phyloP scores from a whole-genome alignment of 495 filamentous ascomycete genomes.

The Daldinia loculata region DNA sequence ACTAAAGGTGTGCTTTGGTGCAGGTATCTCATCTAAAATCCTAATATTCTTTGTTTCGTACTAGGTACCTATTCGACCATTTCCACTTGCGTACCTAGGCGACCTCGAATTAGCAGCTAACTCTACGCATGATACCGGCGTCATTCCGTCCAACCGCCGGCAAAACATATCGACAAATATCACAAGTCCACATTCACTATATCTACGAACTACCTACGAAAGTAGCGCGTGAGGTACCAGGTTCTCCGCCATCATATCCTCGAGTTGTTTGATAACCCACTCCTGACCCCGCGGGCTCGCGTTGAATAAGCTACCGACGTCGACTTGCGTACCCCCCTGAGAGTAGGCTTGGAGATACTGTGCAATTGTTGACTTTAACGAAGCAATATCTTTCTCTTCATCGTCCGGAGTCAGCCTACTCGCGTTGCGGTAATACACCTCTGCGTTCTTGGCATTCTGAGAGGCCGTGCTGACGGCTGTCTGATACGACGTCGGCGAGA shows the following conservation, averaged over 20 bases:
- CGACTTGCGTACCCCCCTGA: constrained; percentile 6
- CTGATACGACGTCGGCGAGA: constrained; percentile 56
- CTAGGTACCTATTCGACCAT: too few species aligned
- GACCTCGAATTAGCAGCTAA: too few species aligned
- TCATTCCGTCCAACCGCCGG: too few species aligned
- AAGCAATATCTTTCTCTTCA: constrained; percentile 42
- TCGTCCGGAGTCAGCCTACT: constrained; percentile 57
- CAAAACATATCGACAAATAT: too few species aligned
- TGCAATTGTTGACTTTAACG: constrained; percentile 37
- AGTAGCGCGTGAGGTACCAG: constrained; percentile 22
- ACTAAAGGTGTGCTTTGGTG: too few species aligned
- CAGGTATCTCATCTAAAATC: too few species aligned
- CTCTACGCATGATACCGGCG: too few species aligned
- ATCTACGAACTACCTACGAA: constrained; percentile 16
- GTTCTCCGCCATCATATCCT: constrained; percentile 37
- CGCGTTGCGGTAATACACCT: constrained; percentile 69
- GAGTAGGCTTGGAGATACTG: constrained; percentile 25
- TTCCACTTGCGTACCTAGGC: too few species aligned
- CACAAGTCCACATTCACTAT: neutral
- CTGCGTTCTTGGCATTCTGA: constrained; percentile 66
- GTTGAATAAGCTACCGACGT: constrained; percentile 8
- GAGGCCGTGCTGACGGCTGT: constrained; percentile 58
- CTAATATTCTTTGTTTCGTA: too few species aligned
- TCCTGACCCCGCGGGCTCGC: constrained; percentile 16
- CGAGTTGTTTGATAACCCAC: constrained; percentile 28